Evolutionary conservation across 345 rosid genomes (phyloP).

Genomic region (Turritis glabra): DNA sequence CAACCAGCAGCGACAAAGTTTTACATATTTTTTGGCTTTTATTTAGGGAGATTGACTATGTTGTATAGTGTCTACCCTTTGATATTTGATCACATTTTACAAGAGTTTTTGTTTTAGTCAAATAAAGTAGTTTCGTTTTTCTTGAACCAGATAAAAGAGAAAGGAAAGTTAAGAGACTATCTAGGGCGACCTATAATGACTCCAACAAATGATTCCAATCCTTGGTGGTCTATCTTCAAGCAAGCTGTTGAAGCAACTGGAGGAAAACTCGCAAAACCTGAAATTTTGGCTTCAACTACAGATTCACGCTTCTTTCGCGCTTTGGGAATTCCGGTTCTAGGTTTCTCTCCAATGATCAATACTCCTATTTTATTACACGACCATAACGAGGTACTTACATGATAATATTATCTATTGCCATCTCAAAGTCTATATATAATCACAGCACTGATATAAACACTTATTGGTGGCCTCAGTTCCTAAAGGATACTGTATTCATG

Average conservation of each 20-base stretch:
- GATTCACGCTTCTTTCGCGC: conserved; percentile 70
- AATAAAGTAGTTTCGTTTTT: conserved; percentile 1
- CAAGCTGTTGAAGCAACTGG: conserved; percentile 70
- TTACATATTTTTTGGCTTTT: neutral
- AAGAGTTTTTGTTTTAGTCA: neutral
- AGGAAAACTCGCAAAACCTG: conserved; percentile 79
- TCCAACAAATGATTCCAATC: conserved; percentile 68
- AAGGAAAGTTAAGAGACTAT: conserved; percentile 62
- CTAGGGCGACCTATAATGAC: conserved; percentile 70
- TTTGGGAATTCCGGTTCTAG: conserved; percentile 73
- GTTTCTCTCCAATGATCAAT: conserved; percentile 87
- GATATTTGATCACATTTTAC: neutral
- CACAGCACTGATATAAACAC: neutral
- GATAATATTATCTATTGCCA: neutral
- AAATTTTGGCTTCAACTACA: conserved; percentile 85
- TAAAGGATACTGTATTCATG: conserved; percentile 70
- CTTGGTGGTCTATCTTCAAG: conserved; percentile 86
- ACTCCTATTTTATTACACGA: conserved; percentile 86
- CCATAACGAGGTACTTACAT: conserved; percentile 72
- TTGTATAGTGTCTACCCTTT: neutral
- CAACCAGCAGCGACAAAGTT: neutral
- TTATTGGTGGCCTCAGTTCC: conserved; percentile 48
- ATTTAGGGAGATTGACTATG: neutral
- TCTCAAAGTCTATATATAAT: neutral
- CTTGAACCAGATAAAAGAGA: conserved; percentile 50